Percentiles rank a stretch among this genome's conserved stretches.
Evolutionary conservation across 1,284 basidiomycete genomes (phyloP).

Genomic region (Meira nashicola): DNA sequence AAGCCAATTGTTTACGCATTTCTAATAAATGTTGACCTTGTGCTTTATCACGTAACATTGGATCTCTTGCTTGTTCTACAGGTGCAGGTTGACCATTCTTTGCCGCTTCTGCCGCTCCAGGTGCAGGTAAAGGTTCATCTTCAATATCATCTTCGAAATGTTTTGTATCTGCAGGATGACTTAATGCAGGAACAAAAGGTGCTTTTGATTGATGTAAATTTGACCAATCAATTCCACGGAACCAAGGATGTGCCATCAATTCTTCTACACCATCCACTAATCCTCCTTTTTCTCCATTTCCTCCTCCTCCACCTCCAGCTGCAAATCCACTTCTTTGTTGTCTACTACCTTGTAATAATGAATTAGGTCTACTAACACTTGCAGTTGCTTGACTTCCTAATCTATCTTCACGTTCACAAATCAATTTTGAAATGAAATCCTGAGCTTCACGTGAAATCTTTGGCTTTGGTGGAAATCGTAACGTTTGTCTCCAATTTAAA

Average conservation of each 20-base stretch:
- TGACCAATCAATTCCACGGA: constrained; percentile 41
- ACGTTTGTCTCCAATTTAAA: constrained; percentile 80
- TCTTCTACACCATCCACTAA: constrained; percentile 71
- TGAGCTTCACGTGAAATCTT: constrained; percentile 77
- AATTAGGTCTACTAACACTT: constrained; percentile 69
- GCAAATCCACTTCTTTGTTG: constrained; percentile 65
- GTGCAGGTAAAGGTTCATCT: constrained; percentile 74
- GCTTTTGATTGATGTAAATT: constrained; percentile 61
- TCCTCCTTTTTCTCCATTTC: constrained; percentile 53
- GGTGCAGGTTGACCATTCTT: constrained; percentile 17
- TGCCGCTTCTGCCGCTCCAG: constrained; percentile 69
- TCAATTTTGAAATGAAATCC: constrained; percentile 76
- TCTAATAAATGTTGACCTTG: constrained; percentile 80
- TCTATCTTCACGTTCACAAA: constrained; percentile 90
- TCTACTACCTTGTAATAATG: constrained; percentile 67
- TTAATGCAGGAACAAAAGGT: constrained; percentile 79
- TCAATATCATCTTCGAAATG: constrained; percentile 72
- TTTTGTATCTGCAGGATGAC: constrained; percentile 45
- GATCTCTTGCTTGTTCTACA: constrained; percentile 74
- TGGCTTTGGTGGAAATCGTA: constrained; percentile 80
- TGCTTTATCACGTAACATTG: constrained; percentile 73
- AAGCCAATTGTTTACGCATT: constrained; percentile 82
- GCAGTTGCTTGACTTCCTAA: constrained; percentile 70
- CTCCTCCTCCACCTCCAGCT: constrained; percentile 53
- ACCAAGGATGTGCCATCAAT: constrained; percentile 66